Percentiles rank a stretch among this genome's conserved stretches.
Conservation (phyloP, 208 protist species). For the Angomonas deanei region DNA sequence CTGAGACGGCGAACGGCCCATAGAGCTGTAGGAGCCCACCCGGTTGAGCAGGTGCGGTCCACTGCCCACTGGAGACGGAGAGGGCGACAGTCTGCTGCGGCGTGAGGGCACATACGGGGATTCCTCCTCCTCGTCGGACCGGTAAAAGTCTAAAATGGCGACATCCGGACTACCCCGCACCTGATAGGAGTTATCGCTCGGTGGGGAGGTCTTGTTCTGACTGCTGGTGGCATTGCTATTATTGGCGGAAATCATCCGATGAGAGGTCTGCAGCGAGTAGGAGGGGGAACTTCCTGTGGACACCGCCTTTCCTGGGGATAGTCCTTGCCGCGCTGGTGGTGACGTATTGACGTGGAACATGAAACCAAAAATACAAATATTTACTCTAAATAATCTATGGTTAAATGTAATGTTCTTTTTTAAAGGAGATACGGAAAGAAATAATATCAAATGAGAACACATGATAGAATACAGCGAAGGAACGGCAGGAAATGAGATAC, state of each 20-base stretch:
- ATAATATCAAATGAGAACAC: neutral
- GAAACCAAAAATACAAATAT: too few species aligned
- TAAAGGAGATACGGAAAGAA: neutral
- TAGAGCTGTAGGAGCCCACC: neutral
- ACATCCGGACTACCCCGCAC: neutral
- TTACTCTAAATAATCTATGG: neutral
- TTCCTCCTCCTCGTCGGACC: neutral
- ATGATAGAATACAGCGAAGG: too few species aligned
- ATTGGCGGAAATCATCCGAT: neutral
- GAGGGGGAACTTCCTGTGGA: neutral
- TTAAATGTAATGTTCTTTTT: neutral
- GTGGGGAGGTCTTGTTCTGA: neutral
- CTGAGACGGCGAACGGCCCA: neutral
- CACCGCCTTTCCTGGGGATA: neutral
- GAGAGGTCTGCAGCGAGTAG: neutral
- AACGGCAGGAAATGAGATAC: too few species aligned
- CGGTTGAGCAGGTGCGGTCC: neutral
- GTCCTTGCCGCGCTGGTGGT: neutral
- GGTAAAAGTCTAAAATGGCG: constrained; percentile 1
- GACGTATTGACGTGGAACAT: neutral
- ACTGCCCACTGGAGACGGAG: neutral
- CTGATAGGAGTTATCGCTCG: neutral
- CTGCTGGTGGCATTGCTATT: neutral
- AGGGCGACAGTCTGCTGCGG: neutral
- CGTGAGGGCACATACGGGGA: neutral